Evolutionary conservation across 2,329 filamentous ascomycete genomes (phyloP).

Genomic region (Botrytis paeoniae): DNA sequence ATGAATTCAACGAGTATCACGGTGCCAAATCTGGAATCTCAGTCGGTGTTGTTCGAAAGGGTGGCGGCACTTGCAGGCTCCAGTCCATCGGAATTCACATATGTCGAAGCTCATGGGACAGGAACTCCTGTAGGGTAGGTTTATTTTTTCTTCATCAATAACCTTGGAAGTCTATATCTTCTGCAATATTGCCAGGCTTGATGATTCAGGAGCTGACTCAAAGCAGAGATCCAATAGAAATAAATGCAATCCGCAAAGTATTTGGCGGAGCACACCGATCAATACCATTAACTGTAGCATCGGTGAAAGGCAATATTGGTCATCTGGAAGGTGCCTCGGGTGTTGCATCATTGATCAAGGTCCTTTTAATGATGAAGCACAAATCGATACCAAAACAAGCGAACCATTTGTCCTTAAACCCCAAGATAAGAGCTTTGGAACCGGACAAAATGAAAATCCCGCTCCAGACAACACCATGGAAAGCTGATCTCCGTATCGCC

Average conservation of each 20-base stretch:
- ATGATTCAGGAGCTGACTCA: background rate
- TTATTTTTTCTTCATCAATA: background rate
- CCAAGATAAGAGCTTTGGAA: background rate
- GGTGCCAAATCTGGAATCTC: slow-evolving; percentile 31
- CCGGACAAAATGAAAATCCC: background rate
- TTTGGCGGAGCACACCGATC: slow-evolving; percentile 18
- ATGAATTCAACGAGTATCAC: slow-evolving; percentile 20
- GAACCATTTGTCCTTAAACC: background rate
- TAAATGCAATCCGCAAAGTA: slow-evolving; percentile 17
- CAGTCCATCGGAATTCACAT: slow-evolving; percentile 12
- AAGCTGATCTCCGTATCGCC: background rate
- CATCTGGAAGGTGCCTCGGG: slow-evolving; percentile 27
- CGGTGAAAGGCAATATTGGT: slow-evolving; percentile 25
- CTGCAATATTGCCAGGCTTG: background rate
- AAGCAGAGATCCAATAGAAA: slow-evolving; percentile 30
- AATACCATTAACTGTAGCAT: background rate
- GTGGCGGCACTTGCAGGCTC: slow-evolving; percentile 42
- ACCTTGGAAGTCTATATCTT: background rate
- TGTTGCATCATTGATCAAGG: slow-evolving; percentile 22
- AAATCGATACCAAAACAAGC: slow-evolving; percentile 37
- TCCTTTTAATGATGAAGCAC: slow-evolving; percentile 24
- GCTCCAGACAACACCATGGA: background rate
- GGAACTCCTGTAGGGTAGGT: slow-evolving; percentile 40
- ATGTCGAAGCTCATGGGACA: slow-evolving; percentile 39
- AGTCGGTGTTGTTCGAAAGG: slow-evolving; percentile 25